Percentiles rank a stretch among this genome's conserved stretches.
phyloP scores from a whole-genome alignment of 495 filamentous ascomycete species.

The Aspergillus nidulans region DNA sequence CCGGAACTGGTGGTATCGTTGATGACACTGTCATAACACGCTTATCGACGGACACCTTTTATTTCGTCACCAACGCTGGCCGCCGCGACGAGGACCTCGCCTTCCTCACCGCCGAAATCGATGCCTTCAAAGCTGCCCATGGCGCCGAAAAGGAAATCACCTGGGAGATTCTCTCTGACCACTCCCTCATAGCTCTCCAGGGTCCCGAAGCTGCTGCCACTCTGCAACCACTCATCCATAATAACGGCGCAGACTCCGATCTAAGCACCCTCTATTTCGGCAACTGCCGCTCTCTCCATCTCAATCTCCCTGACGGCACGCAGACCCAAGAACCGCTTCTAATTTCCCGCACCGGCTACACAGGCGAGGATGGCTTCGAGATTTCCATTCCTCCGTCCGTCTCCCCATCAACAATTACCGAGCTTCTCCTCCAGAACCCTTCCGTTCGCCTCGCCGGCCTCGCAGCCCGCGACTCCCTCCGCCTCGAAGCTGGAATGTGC shows the following conservation, averaged over 20 bases:
- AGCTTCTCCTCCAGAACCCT: conserved; percentile 59
- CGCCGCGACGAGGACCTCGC: conserved; percentile 80
- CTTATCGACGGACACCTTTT: conserved; percentile 65
- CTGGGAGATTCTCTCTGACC: conserved; percentile 65
- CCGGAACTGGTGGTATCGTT: conserved; percentile 80
- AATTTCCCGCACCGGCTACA: conserved; percentile 87
- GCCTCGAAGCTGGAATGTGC: conserved; percentile 96
- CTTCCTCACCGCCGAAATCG: conserved; percentile 65
- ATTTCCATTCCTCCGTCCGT: conserved; percentile 66
- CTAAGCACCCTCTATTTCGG: conserved; percentile 77
- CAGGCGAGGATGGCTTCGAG: conserved; percentile 97
- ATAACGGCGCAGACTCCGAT: conserved; percentile 42
- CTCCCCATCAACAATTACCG: conserved; percentile 38
- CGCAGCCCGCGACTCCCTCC: conserved; percentile 84
- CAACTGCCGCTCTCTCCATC: conserved; percentile 53
- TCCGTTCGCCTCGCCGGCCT: conserved; percentile 79
- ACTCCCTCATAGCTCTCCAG: conserved; percentile 78
- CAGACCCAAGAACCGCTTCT: conserved; percentile 54
- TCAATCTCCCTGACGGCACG: conserved; percentile 45
- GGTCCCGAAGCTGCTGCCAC: conserved; percentile 69
- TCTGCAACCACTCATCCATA: conserved; percentile 53
- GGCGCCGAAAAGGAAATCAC: conserved; percentile 47
- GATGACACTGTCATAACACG: conserved; percentile 89
- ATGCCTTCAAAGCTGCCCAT: conserved; percentile 44
- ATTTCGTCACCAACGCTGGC: conserved; percentile 94